phyloP scores from a whole-genome alignment of 495 filamentous ascomycete genomes.

The Margaritispora aquatica region DNA sequence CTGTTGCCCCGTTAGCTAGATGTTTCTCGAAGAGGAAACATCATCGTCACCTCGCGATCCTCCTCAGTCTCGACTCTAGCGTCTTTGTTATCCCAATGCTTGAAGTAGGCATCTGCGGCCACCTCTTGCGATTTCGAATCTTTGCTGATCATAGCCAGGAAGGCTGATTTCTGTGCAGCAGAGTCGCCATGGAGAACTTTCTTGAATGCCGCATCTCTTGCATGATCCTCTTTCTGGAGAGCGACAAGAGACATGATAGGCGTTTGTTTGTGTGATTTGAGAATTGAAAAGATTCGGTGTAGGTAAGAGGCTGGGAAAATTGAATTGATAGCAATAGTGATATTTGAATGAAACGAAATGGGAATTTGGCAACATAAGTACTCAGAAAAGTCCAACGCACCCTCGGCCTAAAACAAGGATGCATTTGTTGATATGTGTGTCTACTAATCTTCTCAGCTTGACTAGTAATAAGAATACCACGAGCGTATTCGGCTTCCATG shows the following conservation, averaged over 20 bases:
- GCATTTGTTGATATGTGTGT: background rate
- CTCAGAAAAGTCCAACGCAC: background rate
- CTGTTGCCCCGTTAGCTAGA: background rate
- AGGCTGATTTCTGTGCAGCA: constrained; percentile 57
- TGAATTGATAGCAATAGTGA: too few species aligned
- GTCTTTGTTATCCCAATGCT: constrained; percentile 94
- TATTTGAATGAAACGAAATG: too few species aligned
- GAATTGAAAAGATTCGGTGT: background rate
- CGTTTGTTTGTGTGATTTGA: background rate
- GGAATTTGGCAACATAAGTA: background rate
- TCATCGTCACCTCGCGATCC: constrained; percentile 57
- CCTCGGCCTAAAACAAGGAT: background rate
- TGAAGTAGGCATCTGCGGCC: constrained; percentile 95
- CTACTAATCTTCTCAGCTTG: background rate
- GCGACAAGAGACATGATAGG: background rate
- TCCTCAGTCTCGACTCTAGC: constrained; percentile 75
- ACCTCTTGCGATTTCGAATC: constrained; percentile 71
- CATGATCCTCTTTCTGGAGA: constrained; percentile 55
- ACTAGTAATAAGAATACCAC: background rate
- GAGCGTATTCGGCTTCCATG: background rate
- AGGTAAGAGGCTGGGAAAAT: background rate
- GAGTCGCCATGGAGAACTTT: constrained; percentile 83
- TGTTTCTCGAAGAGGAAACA: background rate
- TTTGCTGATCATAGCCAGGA: constrained; percentile 79
- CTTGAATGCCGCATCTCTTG: constrained; percentile 87